phyloP scores from a whole-genome alignment of 768 basidiomycete species.

The Mycena galericulata region DNA sequence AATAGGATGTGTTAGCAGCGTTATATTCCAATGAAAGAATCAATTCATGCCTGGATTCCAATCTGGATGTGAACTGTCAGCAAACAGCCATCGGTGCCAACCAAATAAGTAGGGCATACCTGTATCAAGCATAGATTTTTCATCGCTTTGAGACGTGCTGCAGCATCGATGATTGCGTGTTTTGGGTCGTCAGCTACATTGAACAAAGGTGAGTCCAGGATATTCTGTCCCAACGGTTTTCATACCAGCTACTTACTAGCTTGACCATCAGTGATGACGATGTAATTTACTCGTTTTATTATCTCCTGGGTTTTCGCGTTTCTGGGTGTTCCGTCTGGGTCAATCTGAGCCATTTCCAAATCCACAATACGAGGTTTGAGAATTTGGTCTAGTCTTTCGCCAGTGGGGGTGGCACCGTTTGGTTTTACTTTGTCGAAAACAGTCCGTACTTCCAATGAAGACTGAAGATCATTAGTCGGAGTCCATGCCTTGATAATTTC shows the following conservation, averaged over 20 bases:
- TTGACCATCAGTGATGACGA: slow-evolving; percentile 74
- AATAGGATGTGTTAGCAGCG: no score
- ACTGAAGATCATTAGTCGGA: slow-evolving; percentile 43
- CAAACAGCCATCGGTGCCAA: background rate
- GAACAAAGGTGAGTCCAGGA: slow-evolving; percentile 3
- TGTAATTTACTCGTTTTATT: slow-evolving; percentile 68
- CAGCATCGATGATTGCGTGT: slow-evolving; percentile 58
- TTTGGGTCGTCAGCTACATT: slow-evolving; percentile 63
- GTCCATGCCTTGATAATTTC: background rate
- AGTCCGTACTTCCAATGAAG: slow-evolving; percentile 47
- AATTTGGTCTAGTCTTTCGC: slow-evolving; percentile 48
- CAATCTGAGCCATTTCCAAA: slow-evolving; percentile 45
- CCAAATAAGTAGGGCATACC: background rate
- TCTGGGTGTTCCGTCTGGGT: slow-evolving; percentile 32
- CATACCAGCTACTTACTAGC: slow-evolving; percentile 55
- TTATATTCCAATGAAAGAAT: no score
- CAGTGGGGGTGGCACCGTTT: slow-evolving; percentile 59
- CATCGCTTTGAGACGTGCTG: slow-evolving; percentile 62
- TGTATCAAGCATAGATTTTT: slow-evolving; percentile 28
- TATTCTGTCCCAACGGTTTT: background rate
- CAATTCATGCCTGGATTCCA: no score
- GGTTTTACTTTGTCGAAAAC: slow-evolving; percentile 61
- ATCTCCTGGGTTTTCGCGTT: slow-evolving; percentile 38
- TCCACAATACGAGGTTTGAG: slow-evolving; percentile 42
- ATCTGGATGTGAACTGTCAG: slow-evolving; percentile 50